phyloP scores from a whole-genome alignment of 306 rosid genomes.

The Herpetospermum pedunculosum region DNA sequence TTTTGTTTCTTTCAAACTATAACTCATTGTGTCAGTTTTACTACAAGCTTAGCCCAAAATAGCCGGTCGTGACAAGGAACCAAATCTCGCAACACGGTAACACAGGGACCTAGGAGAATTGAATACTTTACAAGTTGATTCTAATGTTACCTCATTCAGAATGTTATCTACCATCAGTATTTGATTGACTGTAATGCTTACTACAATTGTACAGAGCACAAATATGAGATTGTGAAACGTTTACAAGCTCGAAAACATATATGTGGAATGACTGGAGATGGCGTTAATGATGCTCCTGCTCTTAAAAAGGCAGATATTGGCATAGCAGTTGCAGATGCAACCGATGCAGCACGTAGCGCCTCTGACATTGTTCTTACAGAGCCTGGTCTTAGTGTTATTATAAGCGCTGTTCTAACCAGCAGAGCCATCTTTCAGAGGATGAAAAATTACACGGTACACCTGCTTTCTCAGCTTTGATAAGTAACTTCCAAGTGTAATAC shows the following conservation, averaged over 20 bases:
- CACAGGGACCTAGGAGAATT: not conserved
- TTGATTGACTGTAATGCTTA: not conserved
- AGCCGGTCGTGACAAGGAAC: not conserved
- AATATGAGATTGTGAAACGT: constrained; percentile 67
- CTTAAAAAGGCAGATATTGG: constrained; percentile 86
- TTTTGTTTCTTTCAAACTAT: not conserved
- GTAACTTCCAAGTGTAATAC: not conserved
- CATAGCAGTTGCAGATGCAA: constrained; percentile 88
- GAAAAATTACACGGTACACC: constrained; percentile 76
- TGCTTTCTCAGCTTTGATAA: not conserved
- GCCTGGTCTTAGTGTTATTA: constrained; percentile 80
- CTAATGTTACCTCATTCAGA: not conserved
- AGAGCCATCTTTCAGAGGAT: constrained; percentile 89
- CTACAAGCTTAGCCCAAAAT: not conserved
- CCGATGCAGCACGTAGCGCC: constrained; percentile 86
- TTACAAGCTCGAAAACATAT: constrained; percentile 72
- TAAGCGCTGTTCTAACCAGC: constrained; percentile 82
- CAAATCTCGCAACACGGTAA: not conserved
- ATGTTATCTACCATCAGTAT: not conserved
- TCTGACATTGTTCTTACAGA: constrained; percentile 83
- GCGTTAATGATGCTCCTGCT: constrained; percentile 86
- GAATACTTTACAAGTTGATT: not conserved
- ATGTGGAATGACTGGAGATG: constrained; percentile 91
- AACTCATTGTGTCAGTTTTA: not conserved
- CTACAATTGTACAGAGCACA: constrained; percentile 46